These are phyloP conservation scores for Eimeria falciformis DNA, from an alignment of 169 alveolate genomes.

Conservation along the genomic window DNA sequence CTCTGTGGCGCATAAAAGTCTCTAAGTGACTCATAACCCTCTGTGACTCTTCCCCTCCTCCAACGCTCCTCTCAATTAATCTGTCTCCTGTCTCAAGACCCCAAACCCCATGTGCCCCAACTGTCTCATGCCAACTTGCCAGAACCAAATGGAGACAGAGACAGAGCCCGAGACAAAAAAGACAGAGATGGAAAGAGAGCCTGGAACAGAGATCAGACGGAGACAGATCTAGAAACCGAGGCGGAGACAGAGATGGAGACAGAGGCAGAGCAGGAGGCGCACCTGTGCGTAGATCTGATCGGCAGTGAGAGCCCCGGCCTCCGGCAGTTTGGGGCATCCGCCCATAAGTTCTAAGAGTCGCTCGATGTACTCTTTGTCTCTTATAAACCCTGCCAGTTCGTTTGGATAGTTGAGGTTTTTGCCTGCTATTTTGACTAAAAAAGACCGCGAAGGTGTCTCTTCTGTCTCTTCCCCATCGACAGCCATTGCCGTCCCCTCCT, in stretches of 20 bases:
- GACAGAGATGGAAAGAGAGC: too few species aligned
- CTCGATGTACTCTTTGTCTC: slow-evolving; percentile 74
- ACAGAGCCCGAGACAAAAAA: too few species aligned
- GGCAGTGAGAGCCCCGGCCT: slow-evolving; percentile 71
- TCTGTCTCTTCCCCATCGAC: neutral
- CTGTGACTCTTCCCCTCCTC: too few species aligned
- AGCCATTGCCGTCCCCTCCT: neutral
- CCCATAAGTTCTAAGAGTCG: slow-evolving; percentile 64
- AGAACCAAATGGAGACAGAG: too few species aligned
- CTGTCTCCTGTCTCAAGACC: too few species aligned
- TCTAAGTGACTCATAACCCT: too few species aligned
- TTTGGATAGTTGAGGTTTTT: slow-evolving; percentile 40
- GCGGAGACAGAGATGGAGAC: neutral
- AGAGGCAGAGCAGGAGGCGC: neutral
- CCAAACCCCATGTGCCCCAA: too few species aligned
- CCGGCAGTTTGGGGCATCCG: slow-evolving; percentile 69
- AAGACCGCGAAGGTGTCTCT: neutral
- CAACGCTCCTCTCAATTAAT: too few species aligned
- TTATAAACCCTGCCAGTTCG: slow-evolving; percentile 39
- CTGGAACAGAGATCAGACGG: neutral
- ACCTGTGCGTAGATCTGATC: slow-evolving; percentile 78
- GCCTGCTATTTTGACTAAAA: slow-evolving; percentile 36
- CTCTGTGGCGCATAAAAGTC: too few species aligned
- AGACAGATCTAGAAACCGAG: neutral
- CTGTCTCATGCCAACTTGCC: too few species aligned